Evolutionary conservation across 306 rosid genomes (phyloP), one percentile per base, ranked within the genome.

Genomic region (Castanea mollissima): DNA sequence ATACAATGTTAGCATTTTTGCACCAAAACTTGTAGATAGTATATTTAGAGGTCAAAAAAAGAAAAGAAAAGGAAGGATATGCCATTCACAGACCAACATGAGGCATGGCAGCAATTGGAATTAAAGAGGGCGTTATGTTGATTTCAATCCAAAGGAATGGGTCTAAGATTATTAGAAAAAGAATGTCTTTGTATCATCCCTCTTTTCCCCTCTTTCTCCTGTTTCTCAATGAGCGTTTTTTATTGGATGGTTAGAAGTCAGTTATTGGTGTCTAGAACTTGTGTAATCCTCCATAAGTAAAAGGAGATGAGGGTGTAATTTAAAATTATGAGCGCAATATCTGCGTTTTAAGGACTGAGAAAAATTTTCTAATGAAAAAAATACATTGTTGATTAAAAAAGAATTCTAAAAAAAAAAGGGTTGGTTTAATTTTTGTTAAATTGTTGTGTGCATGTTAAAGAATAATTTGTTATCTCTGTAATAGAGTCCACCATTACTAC

Each of bases 131-230:
- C 93, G 97, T 55, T 95, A 92, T 21, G 97, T 95, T 4, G 97
- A 95, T 76, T 95, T 95, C 87, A 92, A 95, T 88, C 99, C 99
- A 0, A 95, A 85, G 83, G 97, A 95, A 74, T 95, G 97, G 97
- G 74, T 95, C 80, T 91, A 83, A 84, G 57, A 75, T 52, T 74
- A 72, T 7, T 18, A 5, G 18, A 29, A 29, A 38, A 8, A 0
- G 18, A 20, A 1, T 62, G 18, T 13, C 23, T 6, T 25, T 6
- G 5, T 59, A 20, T n/a, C 16, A 59, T 12, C 10, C 71, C 49
- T 20, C 4, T 20, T 38, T 7, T 29, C 31, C 32, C 70, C 70
- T 16, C 44, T 2, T 3, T 34, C 5, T 67, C 11, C 2, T 10
- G 1, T 13, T 67, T 13, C 35, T 67, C 21, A 64, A 31, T 31